Evolutionary conservation across 148 eudicot genomes (phyloP).

Genomic region (Salicornia ramosissima): DNA sequence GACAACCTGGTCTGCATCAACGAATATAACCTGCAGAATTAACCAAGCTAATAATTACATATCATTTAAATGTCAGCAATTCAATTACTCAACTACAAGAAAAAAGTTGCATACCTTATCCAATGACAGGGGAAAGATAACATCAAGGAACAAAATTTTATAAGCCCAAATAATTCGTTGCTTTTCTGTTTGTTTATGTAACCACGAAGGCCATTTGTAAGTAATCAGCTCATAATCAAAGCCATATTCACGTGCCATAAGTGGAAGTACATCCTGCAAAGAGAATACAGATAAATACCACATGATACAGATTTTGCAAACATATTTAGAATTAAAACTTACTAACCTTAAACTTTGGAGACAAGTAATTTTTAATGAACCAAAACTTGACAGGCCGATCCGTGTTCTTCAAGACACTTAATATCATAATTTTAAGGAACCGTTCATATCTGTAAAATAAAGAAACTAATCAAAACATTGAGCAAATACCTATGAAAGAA

Average conservation of each 20-base stretch:
- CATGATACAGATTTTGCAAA: not conserved
- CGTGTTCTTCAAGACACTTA: slow-evolving; percentile 88
- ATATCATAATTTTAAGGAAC: slow-evolving; percentile 87
- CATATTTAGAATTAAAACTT: not conserved
- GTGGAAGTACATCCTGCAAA: slow-evolving; percentile 87
- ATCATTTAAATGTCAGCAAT: not conserved
- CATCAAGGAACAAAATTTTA: slow-evolving; percentile 93
- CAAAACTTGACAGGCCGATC: slow-evolving; percentile 90
- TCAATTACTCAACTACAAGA: not conserved
- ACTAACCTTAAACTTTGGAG: slow-evolving; percentile 91
- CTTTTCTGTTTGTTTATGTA: slow-evolving; percentile 90
- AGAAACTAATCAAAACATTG: not conserved
- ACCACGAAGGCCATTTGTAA: slow-evolving; percentile 98
- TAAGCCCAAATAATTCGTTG: slow-evolving; percentile 98
- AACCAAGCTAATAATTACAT: slow-evolving; percentile 4
- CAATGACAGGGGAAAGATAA: slow-evolving; percentile 87
- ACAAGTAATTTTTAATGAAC: slow-evolving; percentile 96
- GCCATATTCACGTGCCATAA: slow-evolving; percentile 90
- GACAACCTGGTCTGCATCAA: slow-evolving; percentile 94
- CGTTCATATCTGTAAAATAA: slow-evolving; percentile 81
- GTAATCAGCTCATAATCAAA: slow-evolving; percentile 89
- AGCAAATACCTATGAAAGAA: not conserved
- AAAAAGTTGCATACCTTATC: slow-evolving; percentile 56
- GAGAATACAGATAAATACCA: not conserved
- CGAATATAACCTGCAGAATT: slow-evolving; percentile 90